Evolutionary conservation across 2,329 filamentous ascomycete genomes (phyloP), one percentile per base, ranked within the genome.

Genomic region (Phialophora macrospora): DNA sequence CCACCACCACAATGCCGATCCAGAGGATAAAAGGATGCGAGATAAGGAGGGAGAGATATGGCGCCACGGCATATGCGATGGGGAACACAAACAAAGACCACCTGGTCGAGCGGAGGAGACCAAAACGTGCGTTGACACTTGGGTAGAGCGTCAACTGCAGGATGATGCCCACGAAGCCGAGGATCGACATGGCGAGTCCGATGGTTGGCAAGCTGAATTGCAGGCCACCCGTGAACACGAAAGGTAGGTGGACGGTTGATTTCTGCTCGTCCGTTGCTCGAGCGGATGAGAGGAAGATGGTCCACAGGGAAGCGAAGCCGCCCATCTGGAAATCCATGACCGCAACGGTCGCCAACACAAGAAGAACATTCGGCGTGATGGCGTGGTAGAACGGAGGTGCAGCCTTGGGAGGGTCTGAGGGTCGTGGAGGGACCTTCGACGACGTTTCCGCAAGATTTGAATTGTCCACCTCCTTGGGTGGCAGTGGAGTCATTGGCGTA

Each of bases 261-360:
- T 74, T 71, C 11, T 80, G 77, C 78, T 78, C 76, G 52, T 74
- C 73, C 49, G 78, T 76, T 62, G 77, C 87, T 7, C 89, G 88
- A 0, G 89, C 88, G 0, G 90, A 91, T 0, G 90, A 92, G 52
- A 93, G 84, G 78, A 93, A 93, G 55, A 92, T 84, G 57, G 90
- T 88, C 88, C 89, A 92, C 24, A 93, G 83, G 20, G 88, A 88
- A 74, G 91, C 89, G 80, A 92, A 93, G 30, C 89, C 89, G 67
- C 78, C 78, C 77, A 92, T 83, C 77, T 92, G 89, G 73, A 92
- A 89, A 74, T 90, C 88, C 75, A 90, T 88, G 68, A 91, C 86
- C 7, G 87, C 87, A 70, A 88, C 87, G 28, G 86, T 86, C 60
- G 89, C 74, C 6, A 92, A 77, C 2, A 83, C 84, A 75, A 79